Conservation (phyloP, 352 stramenopile genomes). For the Plasmopara viticola region DNA sequence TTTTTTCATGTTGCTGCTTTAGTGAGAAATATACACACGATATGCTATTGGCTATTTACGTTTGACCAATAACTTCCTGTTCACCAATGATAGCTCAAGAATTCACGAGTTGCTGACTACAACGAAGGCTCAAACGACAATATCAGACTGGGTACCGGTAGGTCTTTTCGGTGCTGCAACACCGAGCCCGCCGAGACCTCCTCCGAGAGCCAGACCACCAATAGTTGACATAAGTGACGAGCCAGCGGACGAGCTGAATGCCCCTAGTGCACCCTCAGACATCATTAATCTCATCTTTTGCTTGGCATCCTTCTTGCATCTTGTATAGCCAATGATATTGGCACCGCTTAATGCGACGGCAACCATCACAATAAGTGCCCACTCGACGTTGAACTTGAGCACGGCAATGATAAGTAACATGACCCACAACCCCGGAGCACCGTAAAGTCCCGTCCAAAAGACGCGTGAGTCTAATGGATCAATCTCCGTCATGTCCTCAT, state of each 20-base stretch:
- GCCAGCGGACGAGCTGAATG: constrained; percentile 54
- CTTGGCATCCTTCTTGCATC: constrained; percentile 91
- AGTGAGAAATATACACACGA: constrained; percentile 29
- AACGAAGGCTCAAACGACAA: constrained; percentile 46
- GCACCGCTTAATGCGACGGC: constrained; percentile 88
- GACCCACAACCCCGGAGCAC: constrained; percentile 88
- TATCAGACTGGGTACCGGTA: constrained; percentile 15
- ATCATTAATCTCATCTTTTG: constrained; percentile 82
- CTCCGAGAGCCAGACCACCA: constrained; percentile 54
- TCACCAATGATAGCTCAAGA: not conserved
- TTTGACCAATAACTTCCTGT: not conserved
- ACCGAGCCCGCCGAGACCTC: constrained; percentile 14
- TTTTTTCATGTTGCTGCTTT: constrained; percentile 17
- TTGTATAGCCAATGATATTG: constrained; percentile 98
- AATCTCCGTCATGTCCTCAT: constrained; percentile 88
- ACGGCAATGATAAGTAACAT: constrained; percentile 89
- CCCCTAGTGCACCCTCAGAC: constrained; percentile 64
- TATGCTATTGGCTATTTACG: constrained; percentile 12
- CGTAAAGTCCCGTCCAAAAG: constrained; percentile 96
- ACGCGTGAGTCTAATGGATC: constrained; percentile 86
- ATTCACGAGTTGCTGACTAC: not conserved
- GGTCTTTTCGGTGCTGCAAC: constrained; percentile 14
- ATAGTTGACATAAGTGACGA: constrained; percentile 76
- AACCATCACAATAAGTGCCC: constrained; percentile 90
- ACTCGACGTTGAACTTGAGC: constrained; percentile 92